These are phyloP conservation scores for Colletotrichum horii DNA, from an alignment of 2,329 filamentous ascomycete species.

Conservation along the genomic window DNA sequence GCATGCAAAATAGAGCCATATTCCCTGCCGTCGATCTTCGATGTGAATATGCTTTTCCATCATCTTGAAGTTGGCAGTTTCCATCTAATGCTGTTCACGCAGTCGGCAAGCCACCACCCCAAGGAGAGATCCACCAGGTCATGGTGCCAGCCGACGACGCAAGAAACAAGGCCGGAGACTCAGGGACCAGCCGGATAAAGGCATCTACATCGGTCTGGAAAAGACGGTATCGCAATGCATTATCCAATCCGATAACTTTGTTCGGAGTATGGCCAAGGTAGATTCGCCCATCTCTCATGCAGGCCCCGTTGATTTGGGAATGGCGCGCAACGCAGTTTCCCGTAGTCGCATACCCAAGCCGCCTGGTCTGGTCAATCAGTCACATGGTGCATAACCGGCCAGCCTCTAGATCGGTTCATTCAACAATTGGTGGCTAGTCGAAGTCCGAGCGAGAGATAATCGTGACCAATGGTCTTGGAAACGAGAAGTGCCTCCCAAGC, in stretches of 20 bases:
- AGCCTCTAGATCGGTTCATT: background rate
- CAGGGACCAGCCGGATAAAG: background rate
- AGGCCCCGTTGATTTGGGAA: background rate
- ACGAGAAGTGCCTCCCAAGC: background rate
- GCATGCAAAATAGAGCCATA: background rate
- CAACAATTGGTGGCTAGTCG: background rate
- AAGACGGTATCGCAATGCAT: background rate
- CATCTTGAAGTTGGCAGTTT: background rate
- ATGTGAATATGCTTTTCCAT: background rate
- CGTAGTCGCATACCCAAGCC: background rate
- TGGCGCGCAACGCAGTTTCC: background rate
- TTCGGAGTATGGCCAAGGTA: background rate
- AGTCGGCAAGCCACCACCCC: background rate
- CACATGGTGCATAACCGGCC: background rate
- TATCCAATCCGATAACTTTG: background rate
- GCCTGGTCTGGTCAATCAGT: background rate
- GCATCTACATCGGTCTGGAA: background rate
- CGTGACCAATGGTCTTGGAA: background rate
- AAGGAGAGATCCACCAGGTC: background rate
- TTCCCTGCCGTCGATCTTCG: conserved; percentile 15
- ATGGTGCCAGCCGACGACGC: background rate
- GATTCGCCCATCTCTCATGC: background rate
- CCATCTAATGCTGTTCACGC: background rate
- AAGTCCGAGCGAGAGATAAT: background rate
- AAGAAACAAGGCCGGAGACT: background rate